Evolutionary conservation across 116 monocot genomes (phyloP).

Genomic region (Papilionanthe hybrid): DNA sequence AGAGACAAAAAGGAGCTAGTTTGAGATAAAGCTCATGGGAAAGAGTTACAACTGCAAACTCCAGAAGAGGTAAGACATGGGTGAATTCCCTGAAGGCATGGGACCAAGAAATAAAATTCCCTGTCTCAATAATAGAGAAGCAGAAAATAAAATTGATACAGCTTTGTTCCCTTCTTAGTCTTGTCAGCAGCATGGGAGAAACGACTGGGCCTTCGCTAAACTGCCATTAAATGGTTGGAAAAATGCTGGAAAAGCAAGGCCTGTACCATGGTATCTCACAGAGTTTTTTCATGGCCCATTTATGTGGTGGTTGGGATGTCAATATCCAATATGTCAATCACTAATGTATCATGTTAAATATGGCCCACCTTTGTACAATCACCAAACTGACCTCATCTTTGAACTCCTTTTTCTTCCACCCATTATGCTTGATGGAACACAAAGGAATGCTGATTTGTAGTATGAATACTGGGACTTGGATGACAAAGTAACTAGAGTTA

Average conservation of each 20-base stretch:
- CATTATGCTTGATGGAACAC: background rate
- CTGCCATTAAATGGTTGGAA: background rate
- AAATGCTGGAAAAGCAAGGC: background rate
- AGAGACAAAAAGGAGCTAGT: too few relatives aligned
- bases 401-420: background rate
- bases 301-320: background rate
- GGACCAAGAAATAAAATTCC: background rate
- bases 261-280: too few relatives aligned
- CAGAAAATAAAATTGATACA: background rate
- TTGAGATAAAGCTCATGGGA: too few relatives aligned
- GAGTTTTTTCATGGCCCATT: background rate
- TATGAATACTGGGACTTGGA: too few relatives aligned
- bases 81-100: background rate
- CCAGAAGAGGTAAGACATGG: background rate
- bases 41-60: too few relatives aligned
- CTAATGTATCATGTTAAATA: background rate
- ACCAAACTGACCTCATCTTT: background rate
- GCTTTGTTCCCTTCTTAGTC: too few relatives aligned
- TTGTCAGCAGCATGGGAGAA: too few relatives aligned
- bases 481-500: too few relatives aligned
- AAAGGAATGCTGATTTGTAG: background rate
- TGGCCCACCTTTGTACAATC: conserved; percentile 4
- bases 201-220: too few relatives aligned
- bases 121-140: background rate
- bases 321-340: background rate